Conservation (phyloP, 352 stramenopile species). For the Phytopythium sindhum region DNA sequence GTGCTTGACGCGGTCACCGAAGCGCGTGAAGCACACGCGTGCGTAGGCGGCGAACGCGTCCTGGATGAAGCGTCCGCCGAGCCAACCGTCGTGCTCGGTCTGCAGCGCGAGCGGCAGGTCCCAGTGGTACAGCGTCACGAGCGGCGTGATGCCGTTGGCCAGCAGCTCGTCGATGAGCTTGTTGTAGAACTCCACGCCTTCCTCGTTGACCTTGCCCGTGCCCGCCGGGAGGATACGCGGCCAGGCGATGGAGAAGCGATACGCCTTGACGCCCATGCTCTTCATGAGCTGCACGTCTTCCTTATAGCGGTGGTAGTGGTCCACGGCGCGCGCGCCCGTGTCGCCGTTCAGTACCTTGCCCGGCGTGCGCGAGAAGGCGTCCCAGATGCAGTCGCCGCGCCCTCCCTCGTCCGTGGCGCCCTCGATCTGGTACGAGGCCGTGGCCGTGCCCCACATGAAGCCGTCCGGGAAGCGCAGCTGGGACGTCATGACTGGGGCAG, state of each 20-base stretch:
- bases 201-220: constrained; percentile 66
- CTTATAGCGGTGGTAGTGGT: constrained; percentile 89
- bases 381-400: constrained; percentile 88
- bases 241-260: constrained; percentile 92
- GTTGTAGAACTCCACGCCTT: constrained; percentile 91
- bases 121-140: constrained; percentile 95
- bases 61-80: constrained; percentile 45
- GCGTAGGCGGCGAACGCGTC: constrained; percentile 80
- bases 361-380: constrained; percentile 76
- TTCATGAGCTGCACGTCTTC: constrained; percentile 92
- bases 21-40: constrained; percentile 84
- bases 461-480: constrained; percentile 42
- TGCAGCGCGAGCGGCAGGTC: constrained; percentile 88
- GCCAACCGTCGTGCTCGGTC: constrained; percentile 74
- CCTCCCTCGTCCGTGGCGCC: constrained; percentile 82
- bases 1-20: constrained; percentile 90
- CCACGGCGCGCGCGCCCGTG: constrained; percentile 82
- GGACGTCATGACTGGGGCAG: constrained; percentile 10
- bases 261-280: constrained; percentile 84
- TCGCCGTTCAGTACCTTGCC: constrained; percentile 67
- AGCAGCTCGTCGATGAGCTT: constrained; percentile 86
- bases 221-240: constrained; percentile 87
- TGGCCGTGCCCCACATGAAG: constrained; percentile 89
- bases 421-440: constrained; percentile 93
- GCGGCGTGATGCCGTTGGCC: constrained; percentile 80